Evolutionary conservation across 2,329 filamentous ascomycete genomes (phyloP).

Genomic region (Bipolaris cookei): DNA sequence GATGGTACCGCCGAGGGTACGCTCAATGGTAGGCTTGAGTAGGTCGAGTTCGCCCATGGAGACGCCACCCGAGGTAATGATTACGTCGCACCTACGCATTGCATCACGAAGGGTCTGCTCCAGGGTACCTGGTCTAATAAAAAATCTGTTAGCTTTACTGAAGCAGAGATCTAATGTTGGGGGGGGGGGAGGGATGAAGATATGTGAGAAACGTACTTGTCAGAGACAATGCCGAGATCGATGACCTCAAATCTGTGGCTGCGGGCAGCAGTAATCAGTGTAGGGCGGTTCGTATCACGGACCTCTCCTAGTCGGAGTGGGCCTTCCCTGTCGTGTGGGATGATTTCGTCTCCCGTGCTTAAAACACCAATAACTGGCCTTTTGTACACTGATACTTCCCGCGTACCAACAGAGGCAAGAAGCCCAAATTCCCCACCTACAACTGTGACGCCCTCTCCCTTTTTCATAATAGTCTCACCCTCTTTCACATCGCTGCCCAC

Average conservation of each 20-base stretch:
- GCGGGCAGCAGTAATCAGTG: conserved; percentile 76
- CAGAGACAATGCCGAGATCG: conserved; percentile 84
- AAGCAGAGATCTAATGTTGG: not conserved
- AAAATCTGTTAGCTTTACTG: not conserved
- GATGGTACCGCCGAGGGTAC: conserved; percentile 85
- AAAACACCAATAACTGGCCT: conserved; percentile 83
- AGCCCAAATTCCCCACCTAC: conserved; percentile 91
- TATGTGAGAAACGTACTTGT: conserved; percentile 57
- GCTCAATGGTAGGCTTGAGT: conserved; percentile 93
- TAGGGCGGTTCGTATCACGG: conserved; percentile 89
- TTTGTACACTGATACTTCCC: conserved; percentile 72
- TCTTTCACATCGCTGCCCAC: conserved; percentile 83
- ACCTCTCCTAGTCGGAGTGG: conserved; percentile 80
- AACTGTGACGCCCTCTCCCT: conserved; percentile 82
- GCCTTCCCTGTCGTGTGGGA: conserved; percentile 70
- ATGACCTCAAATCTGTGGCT: conserved; percentile 79
- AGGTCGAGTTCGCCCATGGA: conserved; percentile 98
- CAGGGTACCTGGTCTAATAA: conserved; percentile 66
- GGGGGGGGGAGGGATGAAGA: not conserved
- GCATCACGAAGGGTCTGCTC: conserved; percentile 79
- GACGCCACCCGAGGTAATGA: conserved; percentile 92
- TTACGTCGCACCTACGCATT: conserved; percentile 75
- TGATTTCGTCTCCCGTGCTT: conserved; percentile 94
- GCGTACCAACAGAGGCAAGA: conserved; percentile 81
- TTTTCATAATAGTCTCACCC: conserved; percentile 72